Base-by-base conservation (phyloP, 148 eudicot genomes). In the Camellia japonica region DNA sequence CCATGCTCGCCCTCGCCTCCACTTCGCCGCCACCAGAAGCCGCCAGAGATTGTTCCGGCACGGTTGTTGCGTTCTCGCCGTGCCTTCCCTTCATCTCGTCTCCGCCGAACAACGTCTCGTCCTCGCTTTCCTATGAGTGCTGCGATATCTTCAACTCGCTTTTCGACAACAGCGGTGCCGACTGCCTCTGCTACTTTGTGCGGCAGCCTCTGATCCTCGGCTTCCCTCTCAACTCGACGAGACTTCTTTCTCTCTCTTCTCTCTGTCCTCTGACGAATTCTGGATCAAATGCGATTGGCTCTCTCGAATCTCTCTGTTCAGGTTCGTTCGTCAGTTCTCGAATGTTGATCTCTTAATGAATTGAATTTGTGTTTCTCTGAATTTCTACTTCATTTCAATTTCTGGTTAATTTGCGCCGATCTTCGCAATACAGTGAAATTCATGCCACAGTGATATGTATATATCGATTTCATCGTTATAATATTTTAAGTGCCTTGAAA, bases 51-150 rank as follows among this genome's bases (percentile, higher is more conserved):
- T 91, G 94, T 84, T 56, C 86, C 13, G 85, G 68, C 68, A 76
- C 79, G 76, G 63, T 91, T 14, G 83, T 90, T 20, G 49, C 84
- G 3, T 90, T 87, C 86, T 90, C 94, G 2, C 74, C 82, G 42
- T 91, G 94, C 80, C 91, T 90, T 16, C 80, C 91, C 11, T 91
- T 78, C 91, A 75, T 90, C 19, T 82, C 90, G 4, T 80, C 78
- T 19, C 81, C 88, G 19, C 94, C 93, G 42, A 90, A 85, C 85
- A 83, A 90, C 77, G 69, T 62, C 62, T 78, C 91, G 56, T 72
- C 75, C 56, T 61, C 76, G 6, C 87, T 89, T 23, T 77, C 91
- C 19, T 19, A 79, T 12, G 74, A 66, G 18, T 91, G 94, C 81
- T 91, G 94, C 80, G 76, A 56, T 42, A 77, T 78, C 46, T 83